Conservation (phyloP, 345 rosid genomes). For the Salix brachista region DNA sequence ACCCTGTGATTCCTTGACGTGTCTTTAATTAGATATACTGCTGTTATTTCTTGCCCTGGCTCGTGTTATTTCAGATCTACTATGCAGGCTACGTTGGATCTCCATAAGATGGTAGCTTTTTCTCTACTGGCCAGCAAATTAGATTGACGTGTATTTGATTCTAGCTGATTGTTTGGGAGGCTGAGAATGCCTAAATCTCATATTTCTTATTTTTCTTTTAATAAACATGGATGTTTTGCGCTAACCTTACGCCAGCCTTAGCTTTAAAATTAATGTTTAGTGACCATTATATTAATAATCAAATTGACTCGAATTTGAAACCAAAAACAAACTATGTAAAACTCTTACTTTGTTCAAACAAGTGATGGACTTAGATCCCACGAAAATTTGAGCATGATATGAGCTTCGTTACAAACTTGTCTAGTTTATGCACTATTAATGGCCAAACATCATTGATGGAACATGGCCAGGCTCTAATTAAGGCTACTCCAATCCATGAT, state of each 20-base stretch:
- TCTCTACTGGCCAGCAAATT: background rate
- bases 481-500: background rate
- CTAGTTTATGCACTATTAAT: background rate
- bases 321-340: too few relatives aligned
- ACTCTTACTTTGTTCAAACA: too few relatives aligned
- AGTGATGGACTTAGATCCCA: background rate
- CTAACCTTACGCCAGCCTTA: too few relatives aligned
- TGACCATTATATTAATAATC: too few relatives aligned
- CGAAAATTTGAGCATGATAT: background rate
- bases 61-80: background rate
- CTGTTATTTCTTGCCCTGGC: background rate
- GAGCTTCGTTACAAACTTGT: background rate
- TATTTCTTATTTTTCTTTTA: too few relatives aligned
- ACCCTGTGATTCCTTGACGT: background rate
- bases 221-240: too few relatives aligned
- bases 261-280: too few relatives aligned
- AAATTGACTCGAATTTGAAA: too few relatives aligned
- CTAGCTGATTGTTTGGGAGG: background rate
- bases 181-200: too few relatives aligned
- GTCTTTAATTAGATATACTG: background rate
- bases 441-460: background rate
- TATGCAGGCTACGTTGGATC: background rate
- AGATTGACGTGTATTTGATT: background rate
- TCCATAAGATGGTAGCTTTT: background rate
- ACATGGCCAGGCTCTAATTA: background rate